A percentile compares a stretch with the other conserved stretches of the same genome.
Evolutionary conservation across 2,329 filamentous ascomycete species (phyloP).

Genomic region (Sporothrix schenckii): DNA sequence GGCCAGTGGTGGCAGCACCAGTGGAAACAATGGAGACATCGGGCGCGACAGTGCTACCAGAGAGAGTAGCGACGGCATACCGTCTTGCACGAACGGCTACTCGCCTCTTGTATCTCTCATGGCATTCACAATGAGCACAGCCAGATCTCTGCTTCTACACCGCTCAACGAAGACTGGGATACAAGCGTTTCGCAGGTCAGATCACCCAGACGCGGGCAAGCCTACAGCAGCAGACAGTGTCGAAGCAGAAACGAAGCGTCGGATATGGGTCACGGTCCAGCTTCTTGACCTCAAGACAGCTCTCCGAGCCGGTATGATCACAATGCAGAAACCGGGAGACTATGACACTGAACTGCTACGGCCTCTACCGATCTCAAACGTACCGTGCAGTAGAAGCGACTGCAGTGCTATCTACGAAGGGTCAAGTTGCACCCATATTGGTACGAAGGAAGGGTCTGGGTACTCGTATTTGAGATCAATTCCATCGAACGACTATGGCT

Average conservation of each 20-base stretch:
- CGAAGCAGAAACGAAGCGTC: constrained; percentile 37
- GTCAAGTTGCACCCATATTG: not conserved
- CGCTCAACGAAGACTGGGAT: constrained; percentile 7
- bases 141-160: constrained; percentile 39
- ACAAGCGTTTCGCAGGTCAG: not conserved
- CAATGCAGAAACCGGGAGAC: constrained; percentile 31
- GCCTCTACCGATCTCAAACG: not conserved
- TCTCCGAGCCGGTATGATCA: constrained; percentile 38
- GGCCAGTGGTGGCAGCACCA: constrained; percentile 32
- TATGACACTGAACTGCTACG: constrained; percentile 36
- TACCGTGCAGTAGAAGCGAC: not conserved
- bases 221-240: not conserved
- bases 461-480: not conserved
- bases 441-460: not conserved
- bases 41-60: not conserved
- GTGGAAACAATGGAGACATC: not conserved
- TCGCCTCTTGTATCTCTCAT: constrained; percentile 37
- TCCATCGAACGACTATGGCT: not conserved
- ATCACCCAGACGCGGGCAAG: not conserved
- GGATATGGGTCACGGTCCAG: constrained; percentile 39
- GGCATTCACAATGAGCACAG: constrained; percentile 36
- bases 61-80: not conserved
- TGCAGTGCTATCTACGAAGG: constrained; percentile 25
- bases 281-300: constrained; percentile 40
- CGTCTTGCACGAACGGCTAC: not conserved